phyloP scores from a whole-genome alignment of 2,329 filamentous ascomycete species.

The Exserohilum turcica region DNA sequence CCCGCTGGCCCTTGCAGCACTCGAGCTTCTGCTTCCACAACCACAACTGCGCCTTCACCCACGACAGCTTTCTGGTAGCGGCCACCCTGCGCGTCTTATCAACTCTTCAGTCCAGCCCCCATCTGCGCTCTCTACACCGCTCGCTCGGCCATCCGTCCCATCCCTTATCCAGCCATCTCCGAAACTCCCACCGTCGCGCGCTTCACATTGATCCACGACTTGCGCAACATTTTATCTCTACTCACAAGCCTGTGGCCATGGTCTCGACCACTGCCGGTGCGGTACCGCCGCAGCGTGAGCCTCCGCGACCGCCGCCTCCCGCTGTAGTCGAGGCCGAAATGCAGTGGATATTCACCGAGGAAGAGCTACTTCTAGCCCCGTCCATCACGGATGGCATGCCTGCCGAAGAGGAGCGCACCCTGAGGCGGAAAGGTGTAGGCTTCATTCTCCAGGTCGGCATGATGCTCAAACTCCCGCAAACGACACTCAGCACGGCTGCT shows the following conservation, averaged over 20 bases:
- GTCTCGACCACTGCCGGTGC: conserved; percentile 33
- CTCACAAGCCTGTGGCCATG: conserved; percentile 25
- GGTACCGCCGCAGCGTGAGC: conserved; percentile 33
- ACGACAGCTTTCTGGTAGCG: conserved; percentile 5
- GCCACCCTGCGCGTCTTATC: not conserved
- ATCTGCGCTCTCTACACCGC: not conserved
- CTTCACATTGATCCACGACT: too few relatives aligned
- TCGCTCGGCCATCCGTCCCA: not conserved
- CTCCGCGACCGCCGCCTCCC: conserved; percentile 46
- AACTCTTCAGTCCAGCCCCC: not conserved
- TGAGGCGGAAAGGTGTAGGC: conserved; percentile 89
- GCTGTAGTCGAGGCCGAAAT: conserved; percentile 61
- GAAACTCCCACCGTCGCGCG: too few relatives aligned
- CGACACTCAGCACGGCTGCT: conserved; percentile 88
- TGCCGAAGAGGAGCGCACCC: conserved; percentile 75
- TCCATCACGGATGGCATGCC: conserved; percentile 82
- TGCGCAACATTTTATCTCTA: not conserved
- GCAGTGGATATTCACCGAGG: conserved; percentile 89
- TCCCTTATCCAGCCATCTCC: not conserved
- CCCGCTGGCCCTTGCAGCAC: conserved; percentile 14
- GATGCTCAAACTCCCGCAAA: conserved; percentile 87
- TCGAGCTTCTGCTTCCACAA: too few relatives aligned
- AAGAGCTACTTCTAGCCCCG: conserved; percentile 81
- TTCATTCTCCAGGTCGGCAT: conserved; percentile 96
- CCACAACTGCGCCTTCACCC: conserved; percentile 6